Conservation (phyloP, 768 basidiomycete genomes). For the Mycena olivaceomarginata region DNA sequence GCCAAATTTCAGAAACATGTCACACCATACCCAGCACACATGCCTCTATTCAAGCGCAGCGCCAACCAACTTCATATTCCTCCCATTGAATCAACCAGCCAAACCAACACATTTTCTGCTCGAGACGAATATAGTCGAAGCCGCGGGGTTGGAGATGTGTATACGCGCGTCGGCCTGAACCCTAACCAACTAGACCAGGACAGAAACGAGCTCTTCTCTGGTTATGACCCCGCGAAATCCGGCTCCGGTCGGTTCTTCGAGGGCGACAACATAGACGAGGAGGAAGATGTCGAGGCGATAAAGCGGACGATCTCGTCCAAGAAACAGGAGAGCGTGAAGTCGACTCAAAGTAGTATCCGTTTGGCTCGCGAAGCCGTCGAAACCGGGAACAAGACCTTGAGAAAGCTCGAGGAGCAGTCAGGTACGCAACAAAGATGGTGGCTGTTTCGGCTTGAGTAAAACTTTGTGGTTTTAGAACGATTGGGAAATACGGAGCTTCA, state of each 20-base stretch:
- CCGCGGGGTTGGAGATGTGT: slow-evolving; percentile 62
- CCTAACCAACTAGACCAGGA: slow-evolving; percentile 63
- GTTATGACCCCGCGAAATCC: slow-evolving; percentile 64
- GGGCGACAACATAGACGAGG: slow-evolving; percentile 68
- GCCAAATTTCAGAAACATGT: not conserved
- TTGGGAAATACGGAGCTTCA: slow-evolving; percentile 86
- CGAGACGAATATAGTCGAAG: slow-evolving; percentile 57
- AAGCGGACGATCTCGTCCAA: slow-evolving; percentile 81
- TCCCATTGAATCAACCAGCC: slow-evolving; percentile 54
- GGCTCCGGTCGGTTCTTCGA: slow-evolving; percentile 69
- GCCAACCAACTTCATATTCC: slow-evolving; percentile 60
- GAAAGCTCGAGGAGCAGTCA: slow-evolving; percentile 83
- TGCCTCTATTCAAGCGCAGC: slow-evolving; percentile 40
- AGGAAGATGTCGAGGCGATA: slow-evolving; percentile 84
- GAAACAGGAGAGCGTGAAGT: slow-evolving; percentile 85
- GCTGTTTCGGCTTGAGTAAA: no score
- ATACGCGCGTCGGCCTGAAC: slow-evolving; percentile 59
- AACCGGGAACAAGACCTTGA: slow-evolving; percentile 80
- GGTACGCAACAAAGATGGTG: slow-evolving; percentile 63
- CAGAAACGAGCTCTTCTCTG: slow-evolving; percentile 73
- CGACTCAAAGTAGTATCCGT: slow-evolving; percentile 83
- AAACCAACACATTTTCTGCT: slow-evolving; percentile 28
- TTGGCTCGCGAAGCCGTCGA: slow-evolving; percentile 88
- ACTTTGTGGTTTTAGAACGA: slow-evolving; percentile 62
- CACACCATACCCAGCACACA: not conserved